phyloP scores from a whole-genome alignment of 1,284 basidiomycete genomes.

The Moesziomyces aphidis region DNA sequence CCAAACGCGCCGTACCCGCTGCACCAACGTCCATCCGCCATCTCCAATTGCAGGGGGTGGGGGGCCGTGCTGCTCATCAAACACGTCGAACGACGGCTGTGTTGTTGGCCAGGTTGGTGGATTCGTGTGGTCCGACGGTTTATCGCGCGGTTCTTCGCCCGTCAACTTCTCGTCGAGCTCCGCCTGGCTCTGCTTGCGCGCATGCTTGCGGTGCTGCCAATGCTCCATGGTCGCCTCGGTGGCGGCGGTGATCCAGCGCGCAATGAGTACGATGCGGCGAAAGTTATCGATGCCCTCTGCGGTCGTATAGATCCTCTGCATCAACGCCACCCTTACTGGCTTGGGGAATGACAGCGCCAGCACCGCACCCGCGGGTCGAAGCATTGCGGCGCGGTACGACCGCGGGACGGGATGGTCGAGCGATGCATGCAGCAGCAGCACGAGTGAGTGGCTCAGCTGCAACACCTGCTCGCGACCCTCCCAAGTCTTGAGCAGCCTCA shows the following conservation, averaged over 20 bases:
- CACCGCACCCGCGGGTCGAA: conserved; percentile 24
- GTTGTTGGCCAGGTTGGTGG: conserved; percentile 15
- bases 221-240: conserved; percentile 42
- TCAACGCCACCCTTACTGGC: conserved; percentile 21
- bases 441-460: conserved; percentile 38
- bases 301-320: conserved; percentile 48
- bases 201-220: conserved; percentile 13
- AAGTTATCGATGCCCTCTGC: conserved; percentile 46
- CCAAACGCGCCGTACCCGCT: conserved; percentile 5
- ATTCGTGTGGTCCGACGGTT: conserved; percentile 13
- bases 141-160: conserved; percentile 22
- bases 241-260: conserved; percentile 32
- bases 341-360: conserved; percentile 27
- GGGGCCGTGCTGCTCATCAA: neutral
- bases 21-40: neutral
- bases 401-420: conserved; percentile 28
- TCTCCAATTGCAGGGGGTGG: too few relatives aligned
- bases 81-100: conserved; percentile 19
- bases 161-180: conserved; percentile 15
- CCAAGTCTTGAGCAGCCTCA: conserved; percentile 40
- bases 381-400: conserved; percentile 17
- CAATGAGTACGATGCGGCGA: conserved; percentile 39
- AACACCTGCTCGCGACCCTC: conserved; percentile 40
- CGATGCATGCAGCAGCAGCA: conserved; percentile 38
- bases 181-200: too few relatives aligned